These are phyloP conservation scores for Zea mays DNA, from an alignment of 176 grass and related monocot species.

Conservation along the genomic window Zm-B73-REFERENCE-NAM-5.0 NC_050101.1:140663001-140663500, in stretches of 20 bases:
- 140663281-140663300: slow-evolving; percentile 52
- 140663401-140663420: slow-evolving; percentile 50
- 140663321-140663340: slow-evolving; percentile 51
- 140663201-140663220: not conserved
- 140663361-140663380: slow-evolving; percentile 50
- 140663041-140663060: not conserved
- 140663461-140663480: slow-evolving; percentile 53
- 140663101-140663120: not conserved
- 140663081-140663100: not conserved
- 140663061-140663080: not conserved
- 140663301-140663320: slow-evolving; percentile 56
- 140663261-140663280: not conserved
- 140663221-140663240: slow-evolving; percentile 40
- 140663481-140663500: slow-evolving; percentile 68
- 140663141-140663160: slow-evolving; percentile 23
- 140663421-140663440: slow-evolving; percentile 46
- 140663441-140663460: slow-evolving; percentile 36
- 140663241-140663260: slow-evolving; percentile 26
- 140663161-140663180: not conserved
- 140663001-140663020: too few relatives aligned
- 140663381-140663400: slow-evolving; percentile 58
- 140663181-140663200: not conserved
- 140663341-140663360: slow-evolving; percentile 41
- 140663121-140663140: not conserved
- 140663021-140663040: too few relatives aligned